Base-by-base conservation (phyloP, 1,284 basidiomycete genomes). In the Xanthoconium separans region DNA sequence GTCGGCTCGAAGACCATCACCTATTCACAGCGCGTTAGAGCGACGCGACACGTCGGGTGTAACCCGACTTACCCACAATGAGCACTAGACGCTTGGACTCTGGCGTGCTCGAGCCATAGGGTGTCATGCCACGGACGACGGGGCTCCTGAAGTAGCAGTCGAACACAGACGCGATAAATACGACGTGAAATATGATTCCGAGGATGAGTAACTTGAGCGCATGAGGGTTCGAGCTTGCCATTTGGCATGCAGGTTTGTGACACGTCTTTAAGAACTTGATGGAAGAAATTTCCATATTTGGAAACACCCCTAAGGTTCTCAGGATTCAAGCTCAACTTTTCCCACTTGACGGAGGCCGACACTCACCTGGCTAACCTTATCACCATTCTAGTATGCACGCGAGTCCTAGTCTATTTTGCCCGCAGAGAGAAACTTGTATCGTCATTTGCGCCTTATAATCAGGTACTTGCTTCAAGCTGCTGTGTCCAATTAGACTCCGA, bases 121-220 rank as follows among this genome's bases (percentile, higher is more conserved):
- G 80, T 59, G 75, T 66, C 86, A 88, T 90, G 47, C 89, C 88
- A 77, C 82, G 78, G 24, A 88, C 85, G 7, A 90, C 87, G 1
- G 89, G 87, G 58, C 85, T 88, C 22, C 84, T 89, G 64, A 95
- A 95, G 70, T 95, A 95, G 70, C 93, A 93, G 72, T 95, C 91
- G 70, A 95, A 95, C 31, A 95, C 84, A 24, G 86, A 83, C 53
- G 79, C 77, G 57, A 91, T 84, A 68, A 83, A 90, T 9, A 85
- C 74, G 47, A 90, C 67, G 66, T 93, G 91, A 65, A 93, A 92
- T 22, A 87, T 63, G 30, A 93, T 76, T 27, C 88, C 89, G 34
- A 89, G 68, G 22, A 81, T 55, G 18, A 93, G 77, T 12, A 91
- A 72, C 42, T 59, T 61, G 59, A 60, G 30, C 31, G 71, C 68